A percentile compares a stretch with the other conserved stretches of the same genome.
Evolutionary conservation across 495 filamentous ascomycete species (phyloP).

Genomic region (Parmelia sp.): DNA sequence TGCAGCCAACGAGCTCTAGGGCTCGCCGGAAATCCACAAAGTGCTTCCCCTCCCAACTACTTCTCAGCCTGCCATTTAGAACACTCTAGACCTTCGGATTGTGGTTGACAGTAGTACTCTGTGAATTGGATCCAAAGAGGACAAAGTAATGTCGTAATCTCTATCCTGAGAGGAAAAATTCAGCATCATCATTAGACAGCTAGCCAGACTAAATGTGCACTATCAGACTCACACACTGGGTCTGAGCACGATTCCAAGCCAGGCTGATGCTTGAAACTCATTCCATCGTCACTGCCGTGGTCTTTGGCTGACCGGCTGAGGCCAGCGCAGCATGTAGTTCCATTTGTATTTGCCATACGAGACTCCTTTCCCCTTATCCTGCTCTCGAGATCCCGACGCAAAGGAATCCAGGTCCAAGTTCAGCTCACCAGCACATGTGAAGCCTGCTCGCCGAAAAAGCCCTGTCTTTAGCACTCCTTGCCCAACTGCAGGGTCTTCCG

Average conservation of each 20-base stretch:
- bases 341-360: background rate
- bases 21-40: background rate
- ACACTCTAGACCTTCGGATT: background rate
- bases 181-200: background rate
- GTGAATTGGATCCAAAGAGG: background rate
- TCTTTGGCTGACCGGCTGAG: background rate
- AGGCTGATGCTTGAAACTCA: background rate
- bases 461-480: background rate
- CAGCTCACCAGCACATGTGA: slow-evolving; percentile 2
- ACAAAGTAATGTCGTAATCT: background rate
- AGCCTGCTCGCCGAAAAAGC: slow-evolving; percentile 2
- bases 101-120: background rate
- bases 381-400: background rate
- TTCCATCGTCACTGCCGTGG: background rate
- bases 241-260: background rate
- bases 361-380: background rate
- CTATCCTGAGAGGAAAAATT: background rate
- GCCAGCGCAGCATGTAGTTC: slow-evolving; percentile 3
- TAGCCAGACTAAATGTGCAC: background rate
- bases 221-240: background rate
- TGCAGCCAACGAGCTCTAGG: background rate
- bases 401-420: background rate
- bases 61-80: background rate
- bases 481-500: background rate
- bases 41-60: background rate